Evolutionary conservation across 371 early-diverging fungal species (phyloP), one percentile per base, ranked within the genome.

Genomic region (Syncephalastrum monosporum): DNA sequence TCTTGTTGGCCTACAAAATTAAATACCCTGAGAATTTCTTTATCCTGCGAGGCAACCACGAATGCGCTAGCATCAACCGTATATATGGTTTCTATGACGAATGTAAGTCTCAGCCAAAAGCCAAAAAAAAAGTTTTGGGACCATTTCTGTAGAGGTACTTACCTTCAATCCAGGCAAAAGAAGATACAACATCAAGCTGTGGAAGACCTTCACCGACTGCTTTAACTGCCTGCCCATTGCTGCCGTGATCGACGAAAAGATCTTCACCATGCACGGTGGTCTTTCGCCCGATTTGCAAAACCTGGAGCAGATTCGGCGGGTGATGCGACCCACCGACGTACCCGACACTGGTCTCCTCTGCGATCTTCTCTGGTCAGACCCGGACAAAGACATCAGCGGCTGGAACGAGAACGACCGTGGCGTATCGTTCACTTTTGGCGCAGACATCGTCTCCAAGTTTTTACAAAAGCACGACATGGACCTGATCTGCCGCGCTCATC

Each of bases 41-140:
- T 71, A 76, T 97, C 46, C 74, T 98, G 61, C 82, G 98, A 48
- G 98, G 98, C 15, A 98, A 98, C 81, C 98, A 98, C 74, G 98
- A 98, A 75, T 92, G 90, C 65, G 93, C 94, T n/a, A 89, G 86
- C 59, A 91, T 96, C 33, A 98, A 95, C 71, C 82, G 92, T 61
- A 95, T 98, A 60, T 99, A 99, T 67, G 99, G 99, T 14, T 99
- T 99, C 72, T 98, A 95, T 65, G 98, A 98, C 68, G 99, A 98
- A 82, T 98, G 98, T 86, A 86, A 75, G 81, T 64, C 33, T 15
- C 21, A 42, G 24, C 21, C 6, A n/a, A n/a, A n/a, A n/a, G n/a
- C n/a, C n/a, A 21, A 21, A 21, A 21, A 2, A 21, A 21, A 2
- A 21, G 21, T 2, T 4, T 2, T 4, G 3, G 23, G 12, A 4